Conservation (phyloP, 306 rosid species). For the Ormosia semicastrata region DNA sequence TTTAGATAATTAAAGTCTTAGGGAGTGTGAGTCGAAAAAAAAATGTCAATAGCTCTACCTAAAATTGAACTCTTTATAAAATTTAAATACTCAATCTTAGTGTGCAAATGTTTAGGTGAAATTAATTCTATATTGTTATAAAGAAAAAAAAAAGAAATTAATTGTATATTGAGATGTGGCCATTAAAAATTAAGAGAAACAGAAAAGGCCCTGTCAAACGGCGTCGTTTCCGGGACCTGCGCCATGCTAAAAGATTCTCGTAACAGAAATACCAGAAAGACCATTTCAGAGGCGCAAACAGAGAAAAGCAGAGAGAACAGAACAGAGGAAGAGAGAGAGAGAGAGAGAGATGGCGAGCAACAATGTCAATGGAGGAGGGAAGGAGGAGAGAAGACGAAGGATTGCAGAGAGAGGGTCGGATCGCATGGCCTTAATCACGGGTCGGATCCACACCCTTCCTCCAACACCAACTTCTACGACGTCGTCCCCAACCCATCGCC, state of each 20-base stretch:
- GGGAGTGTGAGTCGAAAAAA: too few relatives aligned
- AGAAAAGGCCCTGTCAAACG: conserved; percentile 22
- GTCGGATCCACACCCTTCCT: conserved; percentile 46
- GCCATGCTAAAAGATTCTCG: not conserved
- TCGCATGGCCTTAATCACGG: conserved; percentile 70
- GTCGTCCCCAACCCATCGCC: conserved; percentile 29
- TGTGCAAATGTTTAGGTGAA: too few relatives aligned
- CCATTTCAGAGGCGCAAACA: not conserved
- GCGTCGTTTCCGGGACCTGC: conserved; percentile 9
- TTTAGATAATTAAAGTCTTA: too few relatives aligned
- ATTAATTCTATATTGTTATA: too few relatives aligned
- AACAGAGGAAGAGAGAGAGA: not conserved
- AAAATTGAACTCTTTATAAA: too few relatives aligned
- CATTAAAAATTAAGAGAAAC: not conserved
- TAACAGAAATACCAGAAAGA: conserved; percentile 39
- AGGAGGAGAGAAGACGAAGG: conserved; percentile 51
- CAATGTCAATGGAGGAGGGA: conserved; percentile 26
- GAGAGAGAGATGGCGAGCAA: conserved; percentile 43
- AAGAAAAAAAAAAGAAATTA: too few relatives aligned
- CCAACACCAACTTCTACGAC: conserved; percentile 35
- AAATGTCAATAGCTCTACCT: too few relatives aligned
- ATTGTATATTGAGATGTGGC: too few relatives aligned
- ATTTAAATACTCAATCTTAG: too few relatives aligned
- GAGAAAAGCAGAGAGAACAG: not conserved
- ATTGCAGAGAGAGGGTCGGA: conserved; percentile 57